Evolutionary conservation across 139 green algal species (phyloP), one percentile per base, ranked within the genome.

Genomic region (Chlamydomonas sp.): DNA sequence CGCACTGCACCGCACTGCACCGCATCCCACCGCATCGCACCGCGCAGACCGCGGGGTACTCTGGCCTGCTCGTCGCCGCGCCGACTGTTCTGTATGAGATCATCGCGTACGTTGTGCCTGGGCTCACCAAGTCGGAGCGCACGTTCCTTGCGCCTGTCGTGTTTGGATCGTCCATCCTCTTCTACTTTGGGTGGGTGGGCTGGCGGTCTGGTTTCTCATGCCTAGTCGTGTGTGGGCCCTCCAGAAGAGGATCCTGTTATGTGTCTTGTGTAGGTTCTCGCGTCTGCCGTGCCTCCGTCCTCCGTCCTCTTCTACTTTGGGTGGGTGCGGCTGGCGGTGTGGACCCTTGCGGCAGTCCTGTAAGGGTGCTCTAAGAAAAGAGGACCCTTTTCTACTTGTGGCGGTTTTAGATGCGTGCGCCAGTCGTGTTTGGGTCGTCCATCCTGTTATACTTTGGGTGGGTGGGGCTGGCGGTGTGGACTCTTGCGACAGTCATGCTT

Each of bases 21-120:
- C n/a, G n/a, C n/a, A n/a, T n/a, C n/a, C n/a, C n/a, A n/a, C n/a
- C n/a, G n/a, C n/a, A n/a, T n/a, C n/a, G n/a, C n/a, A n/a, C n/a
- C n/a, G n/a, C 48, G 30, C 82, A 96, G 90, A 89, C 94, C 8
- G 86, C 94, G 8, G 95, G 95, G 33, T 99, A 99, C 78, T 78
- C 84, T 0, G 95, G 95, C 22, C 73, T 99, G 13, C 84, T 99
- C 30, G 58, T 98, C 26, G 80, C 90, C 0, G 85, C 85, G 0
- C 95, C 95, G 48, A 94, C 94, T 1, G 84, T 98, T 8, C 69
- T 99, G 47, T 99, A 99, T 78, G 91, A 99, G 74, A 85, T 98
- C 58, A 89, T 96, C 35, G 91, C 91, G 0, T 99, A 97, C 69
- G 80, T 99, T 1, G 69, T 99, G 26, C 95, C 95, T 0, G 95